Base-by-base conservation (phyloP, 805 yeast genomes). In the Cyberlindnera euphorbiae region DNA sequence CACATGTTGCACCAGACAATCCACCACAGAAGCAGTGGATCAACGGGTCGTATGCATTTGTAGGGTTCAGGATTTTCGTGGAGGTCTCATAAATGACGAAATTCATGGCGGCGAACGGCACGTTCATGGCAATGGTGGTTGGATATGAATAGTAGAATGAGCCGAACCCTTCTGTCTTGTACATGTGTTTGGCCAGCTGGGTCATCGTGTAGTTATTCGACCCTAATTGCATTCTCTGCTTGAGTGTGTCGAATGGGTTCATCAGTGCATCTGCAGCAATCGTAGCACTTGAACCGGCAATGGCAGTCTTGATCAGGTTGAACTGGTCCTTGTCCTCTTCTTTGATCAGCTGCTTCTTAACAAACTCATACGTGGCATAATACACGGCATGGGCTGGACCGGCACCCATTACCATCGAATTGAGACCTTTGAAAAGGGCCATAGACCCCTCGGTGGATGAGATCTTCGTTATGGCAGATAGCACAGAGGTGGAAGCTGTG, bases 351-450 rank as follows among this genome's bases (percentile, higher is more conserved):
- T 50, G 46, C 31, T 60, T 52, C 45, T 65, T 73, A 25, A 88
- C 71, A 33, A 78, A 71, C 62, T 90, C 98, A 60, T 88, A 93
- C 4, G 93, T 94, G n/a, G 89, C 79, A 58, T 88, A 90, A 62
- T 93, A 90, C 6, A 93, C 82, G 4, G 97, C 97, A 64, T 90
- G 98, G 4, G 97, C 97, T 3, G 98, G 98, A 6, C 98, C 98
- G n/a, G 98, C 97, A 26, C 98, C 98, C 43, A 90, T 56, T 3
- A 88, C 79, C 41, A 93, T 95, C 1, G 96, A 83, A 17, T 87
- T 79, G 13, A 90, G 85, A 37, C 98, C 98, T 55, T 95, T 72
- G 95, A 97, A 90, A 19, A 93, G 71, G 1, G 95, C 84, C 35
- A 75, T 55, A 6, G 90, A 82, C 2, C 98, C 98, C 59, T 90